Evolutionary conservation across 768 basidiomycete species (phyloP).

Genomic region (Piloderma croceum): DNA sequence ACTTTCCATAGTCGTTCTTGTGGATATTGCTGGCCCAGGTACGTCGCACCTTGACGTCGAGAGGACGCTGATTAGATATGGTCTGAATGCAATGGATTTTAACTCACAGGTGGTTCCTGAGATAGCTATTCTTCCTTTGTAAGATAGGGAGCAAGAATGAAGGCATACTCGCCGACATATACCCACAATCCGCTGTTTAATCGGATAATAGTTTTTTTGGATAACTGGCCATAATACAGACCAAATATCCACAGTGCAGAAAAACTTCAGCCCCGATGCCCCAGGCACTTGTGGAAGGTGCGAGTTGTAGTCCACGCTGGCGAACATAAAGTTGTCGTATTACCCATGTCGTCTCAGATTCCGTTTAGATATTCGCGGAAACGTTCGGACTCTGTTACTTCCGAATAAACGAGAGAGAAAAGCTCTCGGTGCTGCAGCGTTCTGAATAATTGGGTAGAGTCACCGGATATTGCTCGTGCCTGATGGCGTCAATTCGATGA

Average conservation of each 20-base stretch:
- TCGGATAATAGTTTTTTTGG: not conserved
- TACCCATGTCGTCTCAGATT: slow-evolving; percentile 18
- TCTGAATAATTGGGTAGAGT: too few relatives aligned
- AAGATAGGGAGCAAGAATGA: not conserved
- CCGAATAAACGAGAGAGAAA: slow-evolving; percentile 22
- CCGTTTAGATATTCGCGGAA: slow-evolving; percentile 10
- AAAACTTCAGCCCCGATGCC: slow-evolving; percentile 21
- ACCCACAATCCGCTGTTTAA: not conserved
- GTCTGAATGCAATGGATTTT: not conserved
- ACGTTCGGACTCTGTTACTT: slow-evolving; percentile 13
- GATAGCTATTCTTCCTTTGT: not conserved
- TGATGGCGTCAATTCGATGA: too few relatives aligned
- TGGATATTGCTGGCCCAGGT: not conserved
- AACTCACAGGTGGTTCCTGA: not conserved
- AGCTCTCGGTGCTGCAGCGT: too few relatives aligned
- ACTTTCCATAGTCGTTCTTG: not conserved
- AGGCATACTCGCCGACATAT: not conserved
- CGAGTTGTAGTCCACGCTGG: slow-evolving; percentile 20
- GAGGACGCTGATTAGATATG: not conserved
- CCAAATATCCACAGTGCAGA: not conserved
- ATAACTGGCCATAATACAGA: too few relatives aligned
- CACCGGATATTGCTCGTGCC: too few relatives aligned
- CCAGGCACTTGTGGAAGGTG: slow-evolving; percentile 27
- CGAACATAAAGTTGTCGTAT: slow-evolving; percentile 27
- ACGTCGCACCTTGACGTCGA: not conserved